These are phyloP conservation scores for Nicotiana undulata DNA, from an alignment of 257 asterid genomes.

Conservation along the genomic window DNA sequence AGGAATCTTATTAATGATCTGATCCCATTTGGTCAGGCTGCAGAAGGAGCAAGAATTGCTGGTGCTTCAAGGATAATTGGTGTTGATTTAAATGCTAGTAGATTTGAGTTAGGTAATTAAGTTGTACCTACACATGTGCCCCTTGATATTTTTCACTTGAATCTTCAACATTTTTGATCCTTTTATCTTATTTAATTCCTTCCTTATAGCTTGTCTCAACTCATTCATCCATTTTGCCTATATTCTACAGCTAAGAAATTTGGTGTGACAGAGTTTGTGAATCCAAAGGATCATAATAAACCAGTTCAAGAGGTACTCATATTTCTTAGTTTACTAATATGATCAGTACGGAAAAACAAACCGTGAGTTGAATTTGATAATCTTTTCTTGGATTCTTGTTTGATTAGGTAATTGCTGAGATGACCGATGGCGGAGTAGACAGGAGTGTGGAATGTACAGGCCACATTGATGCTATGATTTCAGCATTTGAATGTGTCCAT, in stretches of 20 bases:
- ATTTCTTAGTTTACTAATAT: too few relatives aligned
- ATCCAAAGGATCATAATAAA: constrained; percentile 30
- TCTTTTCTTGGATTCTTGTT: not conserved
- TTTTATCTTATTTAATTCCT: not conserved
- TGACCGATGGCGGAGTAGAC: constrained; percentile 39
- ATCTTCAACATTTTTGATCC: not conserved
- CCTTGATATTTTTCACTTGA: not conserved
- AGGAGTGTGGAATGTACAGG: constrained; percentile 46
- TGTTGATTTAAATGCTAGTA: constrained; percentile 49
- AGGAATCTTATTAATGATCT: not conserved
- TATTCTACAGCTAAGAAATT: constrained; percentile 29
- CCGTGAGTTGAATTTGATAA: too few relatives aligned
- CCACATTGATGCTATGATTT: constrained; percentile 29
- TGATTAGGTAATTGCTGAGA: constrained; percentile 31
- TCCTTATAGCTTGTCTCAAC: not conserved
- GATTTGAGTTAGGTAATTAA: constrained; percentile 49
- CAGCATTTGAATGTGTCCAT: constrained; percentile 46
- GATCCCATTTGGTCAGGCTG: constrained; percentile 36
- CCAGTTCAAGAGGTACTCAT: constrained; percentile 35
- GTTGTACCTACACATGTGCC: not conserved
- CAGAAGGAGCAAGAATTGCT: constrained; percentile 76
- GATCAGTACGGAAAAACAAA: too few relatives aligned
- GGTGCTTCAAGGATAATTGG: constrained; percentile 78
- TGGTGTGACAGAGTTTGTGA: constrained; percentile 40
- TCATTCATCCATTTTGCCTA: not conserved